A percentile compares a stretch with the other conserved stretches of the same genome.
These are phyloP conservation scores for Triticum aestivum DNA, from an alignment of 176 grass and related monocot genomes.

Conservation along the genomic window DNA sequence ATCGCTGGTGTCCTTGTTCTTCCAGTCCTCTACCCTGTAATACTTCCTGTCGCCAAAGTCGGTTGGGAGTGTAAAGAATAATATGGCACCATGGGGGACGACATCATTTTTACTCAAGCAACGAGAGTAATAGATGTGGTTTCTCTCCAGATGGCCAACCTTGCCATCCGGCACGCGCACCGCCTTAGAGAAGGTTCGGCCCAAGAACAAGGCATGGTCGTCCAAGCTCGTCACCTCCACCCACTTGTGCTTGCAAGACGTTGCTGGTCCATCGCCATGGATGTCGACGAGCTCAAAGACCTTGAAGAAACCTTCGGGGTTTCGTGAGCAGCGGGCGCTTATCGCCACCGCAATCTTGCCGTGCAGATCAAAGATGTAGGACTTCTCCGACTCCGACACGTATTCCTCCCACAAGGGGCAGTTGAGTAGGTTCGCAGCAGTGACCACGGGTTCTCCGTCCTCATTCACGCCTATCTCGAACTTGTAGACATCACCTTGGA, in stretches of 20 bases:
- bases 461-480: background rate
- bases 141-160: background rate
- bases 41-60: background rate
- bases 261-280: background rate
- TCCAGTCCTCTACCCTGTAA: background rate
- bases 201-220: constrained; percentile 1
- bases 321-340: background rate
- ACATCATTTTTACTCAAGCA: background rate
- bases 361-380: background rate
- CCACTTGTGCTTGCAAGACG: background rate
- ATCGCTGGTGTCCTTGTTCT: background rate
- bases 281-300: background rate
- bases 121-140: background rate
- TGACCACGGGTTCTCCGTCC: background rate
- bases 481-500: background rate
- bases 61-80: background rate
- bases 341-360: background rate
- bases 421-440: background rate
- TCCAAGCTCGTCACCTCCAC: background rate
- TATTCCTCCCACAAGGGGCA: background rate
- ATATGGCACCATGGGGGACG: background rate
- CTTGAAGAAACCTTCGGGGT: background rate
- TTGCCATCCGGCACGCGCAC: background rate
- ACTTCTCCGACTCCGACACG: too few relatives aligned
- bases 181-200: background rate